phyloP scores from a whole-genome alignment of 306 rosid species.

The Rosa lucieae region DNA sequence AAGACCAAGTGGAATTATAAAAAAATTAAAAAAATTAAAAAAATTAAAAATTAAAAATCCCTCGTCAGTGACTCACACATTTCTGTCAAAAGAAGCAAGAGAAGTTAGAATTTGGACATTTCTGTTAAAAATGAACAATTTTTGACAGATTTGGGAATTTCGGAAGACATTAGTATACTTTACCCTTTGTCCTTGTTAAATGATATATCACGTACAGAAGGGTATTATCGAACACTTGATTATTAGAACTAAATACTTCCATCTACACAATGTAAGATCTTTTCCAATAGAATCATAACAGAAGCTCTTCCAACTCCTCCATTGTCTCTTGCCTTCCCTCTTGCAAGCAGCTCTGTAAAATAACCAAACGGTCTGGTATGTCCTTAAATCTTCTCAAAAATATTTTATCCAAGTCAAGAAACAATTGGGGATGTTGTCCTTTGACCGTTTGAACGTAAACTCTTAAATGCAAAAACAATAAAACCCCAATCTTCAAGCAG shows the following conservation, averaged over 20 bases:
- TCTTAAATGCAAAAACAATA: neutral
- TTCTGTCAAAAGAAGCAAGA: neutral
- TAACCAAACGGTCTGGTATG: constrained; percentile 13
- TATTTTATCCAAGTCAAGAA: neutral
- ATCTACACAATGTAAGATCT: neutral
- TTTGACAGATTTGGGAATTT: neutral
- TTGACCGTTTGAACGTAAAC: neutral
- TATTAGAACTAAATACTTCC: neutral
- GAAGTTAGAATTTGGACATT: neutral
- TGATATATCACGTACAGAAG: neutral
- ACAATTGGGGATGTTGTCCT: neutral
- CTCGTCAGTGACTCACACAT: neutral
- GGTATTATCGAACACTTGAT: neutral
- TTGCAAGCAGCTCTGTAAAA: constrained; percentile 14
- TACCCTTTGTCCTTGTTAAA: neutral
- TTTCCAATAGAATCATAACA: neutral
- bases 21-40: no score
- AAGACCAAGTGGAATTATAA: neutral
- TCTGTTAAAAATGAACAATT: neutral
- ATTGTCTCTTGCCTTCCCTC: neutral
- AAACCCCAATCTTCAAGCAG: neutral
- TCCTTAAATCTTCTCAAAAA: neutral
- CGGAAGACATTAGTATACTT: neutral
- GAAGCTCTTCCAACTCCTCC: neutral
- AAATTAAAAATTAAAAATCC: neutral